Conservation (phyloP, 2,329 filamentous ascomycete genomes). For the Teratosphaeria destructans region DNA sequence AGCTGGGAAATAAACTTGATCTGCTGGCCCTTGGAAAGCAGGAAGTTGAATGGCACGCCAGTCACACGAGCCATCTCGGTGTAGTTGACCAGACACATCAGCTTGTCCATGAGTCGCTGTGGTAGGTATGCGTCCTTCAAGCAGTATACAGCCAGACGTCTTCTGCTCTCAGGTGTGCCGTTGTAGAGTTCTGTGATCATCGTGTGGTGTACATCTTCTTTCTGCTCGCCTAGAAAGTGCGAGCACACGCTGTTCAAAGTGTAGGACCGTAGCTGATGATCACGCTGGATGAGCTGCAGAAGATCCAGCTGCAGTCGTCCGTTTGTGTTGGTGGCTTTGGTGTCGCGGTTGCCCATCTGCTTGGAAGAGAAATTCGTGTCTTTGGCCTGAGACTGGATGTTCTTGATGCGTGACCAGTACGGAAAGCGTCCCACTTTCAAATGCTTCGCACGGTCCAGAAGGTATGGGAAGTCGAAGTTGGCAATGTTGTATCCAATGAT, state of each 20-base stretch:
- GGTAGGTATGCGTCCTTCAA: constrained; percentile 95
- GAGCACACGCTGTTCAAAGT: constrained; percentile 93
- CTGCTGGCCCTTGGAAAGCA: constrained; percentile 86
- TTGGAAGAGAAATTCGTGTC: constrained; percentile 90
- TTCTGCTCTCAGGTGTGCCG: constrained; percentile 82
- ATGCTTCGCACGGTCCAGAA: constrained; percentile 77
- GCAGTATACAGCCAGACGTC: constrained; percentile 89
- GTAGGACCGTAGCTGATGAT: constrained; percentile 91
- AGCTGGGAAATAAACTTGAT: constrained; percentile 96
- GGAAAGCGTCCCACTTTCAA: constrained; percentile 73
- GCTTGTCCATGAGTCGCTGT: constrained; percentile 88
- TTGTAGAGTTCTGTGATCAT: constrained; percentile 99
- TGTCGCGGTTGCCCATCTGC: constrained; percentile 94
- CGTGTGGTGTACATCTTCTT: constrained; percentile 96
- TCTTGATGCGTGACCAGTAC: constrained; percentile 73
- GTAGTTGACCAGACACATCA: constrained; percentile 97
- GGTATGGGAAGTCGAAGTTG: constrained; percentile 97
- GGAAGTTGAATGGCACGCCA: constrained; percentile 90
- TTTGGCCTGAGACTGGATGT: constrained; percentile 58
- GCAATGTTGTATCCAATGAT: constrained; percentile 98
- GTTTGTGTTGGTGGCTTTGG: constrained; percentile 88
- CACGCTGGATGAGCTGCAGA: constrained; percentile 86
- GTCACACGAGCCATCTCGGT: constrained; percentile 99
- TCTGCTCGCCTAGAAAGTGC: constrained; percentile 92
- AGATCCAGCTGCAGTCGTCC: constrained; percentile 87